A percentile compares a stretch with the other conserved stretches of the same genome.
Evolutionary conservation across 2,329 filamentous ascomycete species (phyloP).

Genomic region (Didymella segeticola): DNA sequence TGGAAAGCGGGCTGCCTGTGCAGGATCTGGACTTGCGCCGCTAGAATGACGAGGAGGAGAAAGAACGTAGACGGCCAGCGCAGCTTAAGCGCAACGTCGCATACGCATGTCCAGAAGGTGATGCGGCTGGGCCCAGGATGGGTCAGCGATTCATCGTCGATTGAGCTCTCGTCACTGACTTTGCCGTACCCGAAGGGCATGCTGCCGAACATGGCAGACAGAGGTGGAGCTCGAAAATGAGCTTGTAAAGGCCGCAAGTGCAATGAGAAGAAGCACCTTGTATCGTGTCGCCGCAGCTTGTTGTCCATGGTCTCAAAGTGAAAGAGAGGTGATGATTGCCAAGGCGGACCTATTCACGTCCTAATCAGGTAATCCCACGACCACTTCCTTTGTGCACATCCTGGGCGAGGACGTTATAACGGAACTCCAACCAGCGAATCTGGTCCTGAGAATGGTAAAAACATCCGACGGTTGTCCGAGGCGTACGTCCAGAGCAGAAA

Average conservation of each 20-base stretch:
- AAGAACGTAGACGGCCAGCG: constrained; percentile 20
- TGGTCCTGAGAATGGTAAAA: neutral
- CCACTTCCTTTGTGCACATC: constrained; percentile 4
- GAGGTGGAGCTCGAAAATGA: neutral
- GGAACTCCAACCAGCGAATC: neutral
- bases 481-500: neutral
- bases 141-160: constrained; percentile 1
- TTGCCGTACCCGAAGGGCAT: constrained; percentile 22
- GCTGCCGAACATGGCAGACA: neutral
- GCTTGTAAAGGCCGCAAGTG: neutral
- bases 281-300: neutral
- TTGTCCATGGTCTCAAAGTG: neutral
- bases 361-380: constrained; percentile 15
- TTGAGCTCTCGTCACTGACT: constrained; percentile 17
- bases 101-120: neutral
- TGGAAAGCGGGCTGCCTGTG: constrained; percentile 11
- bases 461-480: neutral
- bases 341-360: constrained; percentile 15
- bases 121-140: neutral
- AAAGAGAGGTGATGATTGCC: neutral
- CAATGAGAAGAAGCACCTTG: neutral
- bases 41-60: constrained; percentile 17
- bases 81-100: constrained; percentile 5
- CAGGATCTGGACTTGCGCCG: constrained; percentile 23
- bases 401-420: neutral